Percentiles rank a stretch among this genome's conserved stretches.
These are phyloP conservation scores for Rheum nobile DNA, from an alignment of 148 eudicot species.

Conservation along the genomic window DNA sequence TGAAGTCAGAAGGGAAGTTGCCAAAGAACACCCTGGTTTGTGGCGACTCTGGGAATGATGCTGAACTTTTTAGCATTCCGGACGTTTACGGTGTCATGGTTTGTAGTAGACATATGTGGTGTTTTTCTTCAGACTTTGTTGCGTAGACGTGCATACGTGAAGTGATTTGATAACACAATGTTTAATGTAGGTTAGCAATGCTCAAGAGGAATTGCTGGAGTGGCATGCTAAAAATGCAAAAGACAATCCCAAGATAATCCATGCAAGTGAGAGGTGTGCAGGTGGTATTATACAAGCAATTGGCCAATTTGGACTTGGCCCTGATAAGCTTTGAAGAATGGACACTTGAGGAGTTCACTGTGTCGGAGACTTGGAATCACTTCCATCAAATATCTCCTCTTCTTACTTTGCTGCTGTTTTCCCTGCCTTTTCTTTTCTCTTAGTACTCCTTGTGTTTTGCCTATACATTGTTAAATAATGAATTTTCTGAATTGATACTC, in stretches of 20 bases:
- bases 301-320: conserved; percentile 56
- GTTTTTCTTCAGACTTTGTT: background rate
- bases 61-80: conserved; percentile 64
- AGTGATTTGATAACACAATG: background rate
- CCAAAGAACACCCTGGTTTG: conserved; percentile 58
- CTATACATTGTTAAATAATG: too few relatives aligned
- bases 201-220: conserved; percentile 63
- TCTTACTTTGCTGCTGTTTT: too few relatives aligned
- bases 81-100: conserved; percentile 75
- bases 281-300: conserved; percentile 69
- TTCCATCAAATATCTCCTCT: too few relatives aligned
- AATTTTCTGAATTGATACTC: too few relatives aligned
- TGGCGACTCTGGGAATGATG: conserved; percentile 77
- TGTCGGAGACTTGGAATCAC: too few relatives aligned
- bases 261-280: conserved; percentile 67
- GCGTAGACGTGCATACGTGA: background rate
- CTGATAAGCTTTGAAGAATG: conserved; percentile 4
- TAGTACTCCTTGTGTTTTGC: too few relatives aligned
- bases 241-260: conserved; percentile 51
- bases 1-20: conserved; percentile 37
- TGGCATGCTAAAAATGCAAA: conserved; percentile 64
- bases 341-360: too few relatives aligned
- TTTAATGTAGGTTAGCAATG: conserved; percentile 50
- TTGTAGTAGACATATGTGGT: conserved; percentile 15
- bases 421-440: too few relatives aligned